phyloP scores from a whole-genome alignment of 1,284 basidiomycete species.

The Ceraceosorus guamensis region DNA sequence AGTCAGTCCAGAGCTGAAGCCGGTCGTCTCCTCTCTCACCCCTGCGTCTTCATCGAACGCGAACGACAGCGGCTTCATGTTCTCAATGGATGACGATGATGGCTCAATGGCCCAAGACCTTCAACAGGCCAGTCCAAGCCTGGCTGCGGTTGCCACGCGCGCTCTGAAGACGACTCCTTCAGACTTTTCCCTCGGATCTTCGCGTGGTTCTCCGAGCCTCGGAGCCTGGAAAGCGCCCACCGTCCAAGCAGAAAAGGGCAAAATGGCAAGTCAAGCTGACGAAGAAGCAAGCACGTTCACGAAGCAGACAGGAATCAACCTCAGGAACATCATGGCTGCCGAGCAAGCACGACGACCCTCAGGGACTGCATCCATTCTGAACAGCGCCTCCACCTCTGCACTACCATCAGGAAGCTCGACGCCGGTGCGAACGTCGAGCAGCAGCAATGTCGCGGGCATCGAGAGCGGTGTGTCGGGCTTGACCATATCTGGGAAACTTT shows the following conservation, averaged over 20 bases:
- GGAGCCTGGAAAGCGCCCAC: slow-evolving; percentile 54
- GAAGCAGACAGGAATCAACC: slow-evolving; percentile 52
- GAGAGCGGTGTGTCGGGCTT: slow-evolving; percentile 4
- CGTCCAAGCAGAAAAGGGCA: slow-evolving; percentile 51
- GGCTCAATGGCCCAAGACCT: no score
- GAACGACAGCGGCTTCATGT: slow-evolving; percentile 55
- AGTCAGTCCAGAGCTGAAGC: slow-evolving; percentile 21
- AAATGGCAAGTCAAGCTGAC: slow-evolving; percentile 13
- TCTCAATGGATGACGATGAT: slow-evolving; percentile 61
- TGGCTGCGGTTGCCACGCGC: neutral
- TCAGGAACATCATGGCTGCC: slow-evolving; percentile 75
- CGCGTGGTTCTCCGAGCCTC: no score
- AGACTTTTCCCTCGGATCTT: slow-evolving; percentile 4
- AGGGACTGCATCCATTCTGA: no score
- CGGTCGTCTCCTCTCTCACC: slow-evolving; percentile 8
- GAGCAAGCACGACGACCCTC: slow-evolving; percentile 19
- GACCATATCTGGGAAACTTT: slow-evolving; percentile 26
- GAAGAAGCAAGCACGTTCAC: slow-evolving; percentile 5
- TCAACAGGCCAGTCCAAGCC: slow-evolving; percentile 1
- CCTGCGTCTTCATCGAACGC: neutral
- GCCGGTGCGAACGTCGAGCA: no score
- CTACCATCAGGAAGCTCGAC: no score
- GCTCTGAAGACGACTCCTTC: neutral
- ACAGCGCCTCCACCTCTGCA: no score
- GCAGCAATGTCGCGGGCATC: no score